phyloP scores from a whole-genome alignment of 2,329 filamentous ascomycete genomes.

The Neonectria ditissima region DNA sequence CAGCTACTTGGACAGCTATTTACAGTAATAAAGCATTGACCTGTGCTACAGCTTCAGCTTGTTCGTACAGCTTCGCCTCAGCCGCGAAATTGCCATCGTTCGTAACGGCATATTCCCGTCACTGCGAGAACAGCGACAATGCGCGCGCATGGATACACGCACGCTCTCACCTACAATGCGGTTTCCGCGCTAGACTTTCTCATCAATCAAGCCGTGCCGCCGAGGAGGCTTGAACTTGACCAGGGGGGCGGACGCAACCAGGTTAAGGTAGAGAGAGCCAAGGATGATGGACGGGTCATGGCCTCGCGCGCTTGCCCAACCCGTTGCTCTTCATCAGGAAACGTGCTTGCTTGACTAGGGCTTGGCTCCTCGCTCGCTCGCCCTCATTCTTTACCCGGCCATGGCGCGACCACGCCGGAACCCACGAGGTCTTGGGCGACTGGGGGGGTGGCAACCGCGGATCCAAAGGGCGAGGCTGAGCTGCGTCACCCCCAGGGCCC shows the following conservation, averaged over 20 bases:
- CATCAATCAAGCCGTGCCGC: conserved; percentile 34
- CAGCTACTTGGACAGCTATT: too few relatives aligned
- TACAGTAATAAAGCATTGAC: too few relatives aligned
- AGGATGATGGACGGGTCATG: conserved; percentile 26
- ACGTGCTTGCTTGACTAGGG: conserved; percentile 17
- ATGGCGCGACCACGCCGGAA: conserved; percentile 36
- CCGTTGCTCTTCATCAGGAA: conserved; percentile 26
- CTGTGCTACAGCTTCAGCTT: too few relatives aligned
- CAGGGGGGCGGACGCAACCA: conserved; percentile 6
- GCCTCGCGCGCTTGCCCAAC: conserved; percentile 13
- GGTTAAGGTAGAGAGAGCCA: conserved; percentile 10
- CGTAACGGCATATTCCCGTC: background rate
- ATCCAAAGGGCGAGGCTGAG: conserved; percentile 41
- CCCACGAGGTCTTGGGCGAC: conserved; percentile 28
- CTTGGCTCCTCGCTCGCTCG: background rate
- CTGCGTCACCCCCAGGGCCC: conserved; percentile 29
- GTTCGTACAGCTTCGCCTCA: background rate
- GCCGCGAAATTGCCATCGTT: background rate
- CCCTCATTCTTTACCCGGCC: background rate
- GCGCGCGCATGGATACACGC: background rate
- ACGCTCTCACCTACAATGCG: too few relatives aligned
- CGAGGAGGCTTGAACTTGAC: conserved; percentile 30
- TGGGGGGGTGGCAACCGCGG: conserved; percentile 2
- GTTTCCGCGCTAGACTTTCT: conserved; percentile 33
- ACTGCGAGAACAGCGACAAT: background rate